Percentiles rank a stretch among this genome's conserved stretches.
phyloP scores from a whole-genome alignment of 495 filamentous ascomycete genomes.

The Hypoxylon trugodes region DNA sequence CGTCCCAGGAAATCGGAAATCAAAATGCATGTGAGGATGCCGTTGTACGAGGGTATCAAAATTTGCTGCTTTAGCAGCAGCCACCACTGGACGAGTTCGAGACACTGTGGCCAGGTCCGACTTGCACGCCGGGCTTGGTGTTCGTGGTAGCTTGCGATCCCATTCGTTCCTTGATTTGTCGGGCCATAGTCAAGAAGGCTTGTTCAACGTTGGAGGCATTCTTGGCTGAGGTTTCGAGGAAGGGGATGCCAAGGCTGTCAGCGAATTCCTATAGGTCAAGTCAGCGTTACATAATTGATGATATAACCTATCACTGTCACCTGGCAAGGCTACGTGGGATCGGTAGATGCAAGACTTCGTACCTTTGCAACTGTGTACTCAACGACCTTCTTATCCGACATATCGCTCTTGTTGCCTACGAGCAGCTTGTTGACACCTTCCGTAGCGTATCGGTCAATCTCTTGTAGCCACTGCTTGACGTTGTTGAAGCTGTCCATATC shows the following conservation, averaged over 20 bases:
- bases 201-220: slow-evolving; percentile 99
- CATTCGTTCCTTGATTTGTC: slow-evolving; percentile 99
- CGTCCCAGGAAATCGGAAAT: slow-evolving; percentile 91
- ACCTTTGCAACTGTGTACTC: slow-evolving; percentile 99
- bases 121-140: slow-evolving; percentile 97
- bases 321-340: not conserved
- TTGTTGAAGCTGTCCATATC: slow-evolving; percentile 99
- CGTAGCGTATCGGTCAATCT: slow-evolving; percentile 98
- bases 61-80: slow-evolving; percentile 78
- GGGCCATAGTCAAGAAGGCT: slow-evolving; percentile 99
- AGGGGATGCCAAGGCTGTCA: slow-evolving; percentile 97
- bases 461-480: slow-evolving; percentile 99
- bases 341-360: slow-evolving; percentile 33
- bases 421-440: slow-evolving; percentile 99
- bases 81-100: slow-evolving; percentile 88
- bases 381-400: slow-evolving; percentile 99
- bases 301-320: slow-evolving; percentile 13
- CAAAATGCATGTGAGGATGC: slow-evolving; percentile 44
- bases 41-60: slow-evolving; percentile 45
- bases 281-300: slow-evolving; percentile 26
- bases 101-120: slow-evolving; percentile 92
- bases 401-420: slow-evolving; percentile 99
- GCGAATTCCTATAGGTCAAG: slow-evolving; percentile 81
- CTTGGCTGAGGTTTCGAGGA: slow-evolving; percentile 99
- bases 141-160: slow-evolving; percentile 92